Base-by-base conservation (phyloP, 768 basidiomycete species). In the Leccinum boreale region DNA sequence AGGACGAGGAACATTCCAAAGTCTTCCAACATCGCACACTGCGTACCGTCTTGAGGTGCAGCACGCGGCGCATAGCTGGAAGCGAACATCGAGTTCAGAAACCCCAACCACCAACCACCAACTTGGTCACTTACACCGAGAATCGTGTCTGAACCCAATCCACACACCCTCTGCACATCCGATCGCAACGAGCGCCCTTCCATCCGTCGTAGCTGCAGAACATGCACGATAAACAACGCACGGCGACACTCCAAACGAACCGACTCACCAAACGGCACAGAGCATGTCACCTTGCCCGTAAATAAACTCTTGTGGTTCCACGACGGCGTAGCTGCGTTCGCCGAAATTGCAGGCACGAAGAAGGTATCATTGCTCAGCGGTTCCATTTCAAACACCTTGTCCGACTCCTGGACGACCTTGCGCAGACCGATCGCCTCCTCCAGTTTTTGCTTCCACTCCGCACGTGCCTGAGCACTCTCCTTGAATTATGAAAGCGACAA, bases 1-100 rank as follows among this genome's bases (percentile, higher is more conserved):
- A 98, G 77, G 5, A 98, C 96, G 26, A 98, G 81, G 80, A 99
- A 94, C 62, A 98, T 94, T 15, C 94, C 92, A 71, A 97, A 98
- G 61, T 96, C 92, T 68, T 97, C 94, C 6, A 98, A 77, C 82
- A 98, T 95, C 0, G 94, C 94, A 69, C 92, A 93, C 67, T 97
- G 94, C 0, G 93, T 94, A 98, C 94, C 78, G 87, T 85, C 73
- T 94, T 93, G 47, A 98, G 77, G 69, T 97, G 95, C 2, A 98
- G 78, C 15, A 98, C 95, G 26, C 94, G 92, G 31, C 93, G 87
- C 79, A 97, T 85, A 3, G 94, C 92, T 95, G 58, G 36, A 56
- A 46, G 35, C 33, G 9, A 52, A 21, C 48, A 55, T n/a, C 42
- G 24, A 52, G 48, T 55, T 61, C 50, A 71, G 58, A 42, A 9